Base-by-base conservation (phyloP, 176 grass and related monocot genomes). In the Juncus effusus region DNA sequence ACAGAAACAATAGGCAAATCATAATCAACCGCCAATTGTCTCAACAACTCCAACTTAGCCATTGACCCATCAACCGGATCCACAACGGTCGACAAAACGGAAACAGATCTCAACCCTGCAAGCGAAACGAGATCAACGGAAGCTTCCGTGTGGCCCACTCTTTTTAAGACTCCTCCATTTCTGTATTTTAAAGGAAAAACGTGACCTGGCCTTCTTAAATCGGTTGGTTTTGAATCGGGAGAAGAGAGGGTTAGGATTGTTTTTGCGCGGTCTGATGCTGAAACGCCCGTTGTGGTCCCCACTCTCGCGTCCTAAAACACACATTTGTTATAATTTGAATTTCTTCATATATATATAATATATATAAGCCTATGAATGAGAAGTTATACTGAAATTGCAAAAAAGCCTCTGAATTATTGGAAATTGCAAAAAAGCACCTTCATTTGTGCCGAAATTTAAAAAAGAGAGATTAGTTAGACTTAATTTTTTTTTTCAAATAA, bases 171-270 rank as follows among this genome's bases (percentile, higher is more conserved):
- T 0, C 93, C 93, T 10, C 93, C 85, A 2, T 93, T 84, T 58
- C 83, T 53, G 76, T 92, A 99, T 71, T 84, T 97, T 38, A 92
- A 77, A 45, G 85, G 94, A 76, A 99, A 89, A 39, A 93, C 82
- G 59, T 89, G 88, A 7, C 88, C 88, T 36, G 88, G 94, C 13
- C 80, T 86, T 77, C 88, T 86, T 36, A 97, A 78, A 56, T 97
- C 93, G 54, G 55, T 67, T 2, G 93, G 93, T 60, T 86, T 92
- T 5, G 93, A 92, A 81, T 97, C 88, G 70, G 78, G 77, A 4
- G 88, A 89, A 54, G 78, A 75, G 2, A 97, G 75, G 65, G 83
- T 83, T 57, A 86, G 72, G 51, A 97, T 92, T 15, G 88, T 97
- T 16, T 84, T 82, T 72, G 93, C 80, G 38, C 93, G 81, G 51